Conservation (phyloP, 768 basidiomycete species). For the Candolleomyces efflorescens region DNA sequence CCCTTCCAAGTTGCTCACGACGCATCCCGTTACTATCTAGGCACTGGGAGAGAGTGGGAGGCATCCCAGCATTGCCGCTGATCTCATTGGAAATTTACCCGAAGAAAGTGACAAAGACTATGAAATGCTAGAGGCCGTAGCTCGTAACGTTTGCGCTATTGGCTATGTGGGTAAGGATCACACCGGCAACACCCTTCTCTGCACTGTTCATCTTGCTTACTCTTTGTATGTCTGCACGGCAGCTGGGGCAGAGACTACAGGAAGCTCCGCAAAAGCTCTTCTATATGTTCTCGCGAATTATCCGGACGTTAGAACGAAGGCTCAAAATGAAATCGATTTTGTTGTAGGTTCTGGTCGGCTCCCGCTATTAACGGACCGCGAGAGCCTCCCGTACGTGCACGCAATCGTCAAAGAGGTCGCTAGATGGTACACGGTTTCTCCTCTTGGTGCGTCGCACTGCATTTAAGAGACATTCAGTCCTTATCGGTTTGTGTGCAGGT, state of each 20-base stretch:
- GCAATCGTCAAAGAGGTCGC: constrained; percentile 25
- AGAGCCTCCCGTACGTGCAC: background rate
- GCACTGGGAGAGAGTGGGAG: background rate
- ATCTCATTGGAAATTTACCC: constrained; percentile 3
- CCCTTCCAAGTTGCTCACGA: constrained; percentile 5
- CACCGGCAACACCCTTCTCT: background rate
- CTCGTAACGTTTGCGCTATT: constrained; percentile 21
- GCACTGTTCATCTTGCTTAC: background rate
- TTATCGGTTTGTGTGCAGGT: background rate
- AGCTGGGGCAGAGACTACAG: background rate
- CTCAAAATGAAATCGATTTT: constrained; percentile 3
- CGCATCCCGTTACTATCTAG: background rate
- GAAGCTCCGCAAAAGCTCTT: background rate
- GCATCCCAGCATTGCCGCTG: background rate
- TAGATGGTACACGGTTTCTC: constrained; percentile 17
- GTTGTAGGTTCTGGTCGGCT: constrained; percentile 4
- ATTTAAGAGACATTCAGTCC: background rate
- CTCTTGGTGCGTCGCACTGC: constrained; percentile 10
- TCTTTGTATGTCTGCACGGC: too few species aligned
- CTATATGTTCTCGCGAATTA: background rate
- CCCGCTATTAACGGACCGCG: background rate
- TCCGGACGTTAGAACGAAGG: constrained; percentile 4
- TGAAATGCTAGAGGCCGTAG: constrained; percentile 10
- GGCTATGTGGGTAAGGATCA: constrained; percentile 21
- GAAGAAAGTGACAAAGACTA: background rate